These are phyloP conservation scores for Syncephalastrum sp. DNA, from an alignment of 371 early-diverging fungal genomes.

Conservation along the genomic window DNA sequence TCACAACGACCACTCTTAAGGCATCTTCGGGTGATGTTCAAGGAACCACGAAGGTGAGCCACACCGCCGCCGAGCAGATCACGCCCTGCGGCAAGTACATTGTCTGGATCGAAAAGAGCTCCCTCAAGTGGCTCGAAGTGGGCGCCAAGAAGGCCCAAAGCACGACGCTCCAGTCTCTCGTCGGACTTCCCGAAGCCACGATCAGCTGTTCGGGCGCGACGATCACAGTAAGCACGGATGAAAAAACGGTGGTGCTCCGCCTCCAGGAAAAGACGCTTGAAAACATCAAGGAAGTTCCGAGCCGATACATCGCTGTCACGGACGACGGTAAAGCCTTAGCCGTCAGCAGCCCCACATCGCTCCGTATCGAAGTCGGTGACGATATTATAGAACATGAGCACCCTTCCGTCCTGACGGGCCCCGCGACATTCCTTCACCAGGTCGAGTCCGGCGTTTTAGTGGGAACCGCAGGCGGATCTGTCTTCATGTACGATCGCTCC, in stretches of 20 bases:
- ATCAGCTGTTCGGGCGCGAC: too few relatives aligned
- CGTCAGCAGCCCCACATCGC: slow-evolving; percentile 15
- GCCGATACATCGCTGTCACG: too few relatives aligned
- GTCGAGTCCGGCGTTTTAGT: slow-evolving; percentile 25
- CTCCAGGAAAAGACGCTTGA: too few relatives aligned
- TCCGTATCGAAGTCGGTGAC: too few relatives aligned
- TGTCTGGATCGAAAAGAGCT: slow-evolving; percentile 36
- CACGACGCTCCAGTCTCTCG: slow-evolving; percentile 14
- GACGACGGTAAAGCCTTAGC: background rate
- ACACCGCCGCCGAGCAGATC: slow-evolving; percentile 13
- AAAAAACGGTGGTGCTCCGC: too few relatives aligned
- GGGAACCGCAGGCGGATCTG: slow-evolving; percentile 57
- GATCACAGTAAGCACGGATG: too few relatives aligned
- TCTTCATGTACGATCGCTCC: slow-evolving; percentile 50
- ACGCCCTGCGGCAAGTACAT: slow-evolving; percentile 22
- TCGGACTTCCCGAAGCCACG: slow-evolving; percentile 7
- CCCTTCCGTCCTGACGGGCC: too few relatives aligned
- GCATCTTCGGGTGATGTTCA: background rate
- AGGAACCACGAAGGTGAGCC: background rate
- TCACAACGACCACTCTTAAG: slow-evolving; percentile 9
- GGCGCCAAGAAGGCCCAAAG: slow-evolving; percentile 24
- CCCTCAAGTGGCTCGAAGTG: slow-evolving; percentile 35
- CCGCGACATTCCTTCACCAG: too few relatives aligned
- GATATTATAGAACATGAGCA: too few relatives aligned
- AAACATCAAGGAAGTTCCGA: too few relatives aligned